These are phyloP conservation scores for Sclerotinia subarctica DNA, from an alignment of 2,329 filamentous ascomycete species.

Conservation along the genomic window DNA sequence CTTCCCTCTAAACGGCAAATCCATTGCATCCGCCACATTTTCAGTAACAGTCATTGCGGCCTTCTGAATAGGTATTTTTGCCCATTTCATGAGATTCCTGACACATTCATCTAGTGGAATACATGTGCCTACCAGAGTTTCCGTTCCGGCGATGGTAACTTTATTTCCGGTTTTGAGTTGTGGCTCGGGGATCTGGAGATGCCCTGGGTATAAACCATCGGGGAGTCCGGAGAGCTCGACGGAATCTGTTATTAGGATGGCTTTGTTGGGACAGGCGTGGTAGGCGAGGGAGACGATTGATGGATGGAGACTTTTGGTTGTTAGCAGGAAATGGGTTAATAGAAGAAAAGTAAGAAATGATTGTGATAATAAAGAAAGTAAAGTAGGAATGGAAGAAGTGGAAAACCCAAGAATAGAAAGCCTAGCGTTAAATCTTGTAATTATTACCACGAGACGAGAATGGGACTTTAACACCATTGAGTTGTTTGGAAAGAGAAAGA, in stretches of 20 bases:
- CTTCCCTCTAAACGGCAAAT: constrained; percentile 30
- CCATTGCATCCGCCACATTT: constrained; percentile 34
- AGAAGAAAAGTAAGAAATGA: background rate
- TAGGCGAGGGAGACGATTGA: constrained; percentile 48
- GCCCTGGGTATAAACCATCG: constrained; percentile 50
- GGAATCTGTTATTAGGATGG: constrained; percentile 52
- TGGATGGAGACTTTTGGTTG: constrained; percentile 43
- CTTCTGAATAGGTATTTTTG: constrained; percentile 29
- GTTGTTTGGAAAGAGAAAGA: no score
- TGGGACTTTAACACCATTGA: background rate
- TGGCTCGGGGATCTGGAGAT: constrained; percentile 49
- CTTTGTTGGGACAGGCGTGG: constrained; percentile 45
- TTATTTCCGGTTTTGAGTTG: constrained; percentile 49
- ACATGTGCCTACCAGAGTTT: constrained; percentile 53
- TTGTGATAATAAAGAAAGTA: background rate
- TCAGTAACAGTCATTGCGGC: constrained; percentile 36
- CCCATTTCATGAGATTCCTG: constrained; percentile 39
- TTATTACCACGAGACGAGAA: background rate
- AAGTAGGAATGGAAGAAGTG: background rate
- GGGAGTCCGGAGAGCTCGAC: constrained; percentile 53
- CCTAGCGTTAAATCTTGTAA: background rate
- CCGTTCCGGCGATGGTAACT: constrained; percentile 50
- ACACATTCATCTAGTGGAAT: constrained; percentile 50
- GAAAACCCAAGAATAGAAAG: background rate
- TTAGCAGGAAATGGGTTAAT: background rate